A percentile compares a stretch with the other conserved stretches of the same genome.
phyloP scores from a whole-genome alignment of 2,329 filamentous ascomycete genomes.

The Trichoderma sp. region DNA sequence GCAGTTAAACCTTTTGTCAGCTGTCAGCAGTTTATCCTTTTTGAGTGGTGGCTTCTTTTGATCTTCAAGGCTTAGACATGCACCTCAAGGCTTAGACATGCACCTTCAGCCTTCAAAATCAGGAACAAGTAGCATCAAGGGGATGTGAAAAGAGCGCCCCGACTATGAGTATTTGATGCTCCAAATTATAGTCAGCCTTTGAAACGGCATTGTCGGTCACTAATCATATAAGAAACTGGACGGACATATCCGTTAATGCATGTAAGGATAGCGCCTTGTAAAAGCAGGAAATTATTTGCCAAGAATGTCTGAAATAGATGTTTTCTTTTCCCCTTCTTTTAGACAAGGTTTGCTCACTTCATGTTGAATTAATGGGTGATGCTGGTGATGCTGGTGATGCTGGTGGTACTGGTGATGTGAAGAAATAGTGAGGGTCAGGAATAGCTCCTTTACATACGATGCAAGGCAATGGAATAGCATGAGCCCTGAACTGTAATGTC shows the following conservation, averaged over 20 bases:
- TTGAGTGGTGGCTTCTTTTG: background rate
- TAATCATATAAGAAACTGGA: background rate
- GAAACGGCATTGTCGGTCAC: background rate
- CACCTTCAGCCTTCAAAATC: background rate
- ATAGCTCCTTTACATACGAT: fast-evolving
- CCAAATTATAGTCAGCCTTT: background rate
- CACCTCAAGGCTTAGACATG: too few species aligned
- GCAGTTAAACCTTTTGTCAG: background rate
- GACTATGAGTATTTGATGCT: background rate
- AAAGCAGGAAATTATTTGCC: background rate
- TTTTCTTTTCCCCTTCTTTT: too few species aligned
- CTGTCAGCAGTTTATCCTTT: conserved; percentile 5
- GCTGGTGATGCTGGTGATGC: too few species aligned
- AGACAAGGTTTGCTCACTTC: too few species aligned
- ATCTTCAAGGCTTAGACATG: background rate
- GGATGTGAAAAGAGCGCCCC: background rate
- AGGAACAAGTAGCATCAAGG: background rate
- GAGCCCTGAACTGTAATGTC: background rate
- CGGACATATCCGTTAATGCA: background rate
- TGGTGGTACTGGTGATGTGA: too few species aligned
- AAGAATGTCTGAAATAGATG: too few species aligned
- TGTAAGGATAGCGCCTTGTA: background rate
- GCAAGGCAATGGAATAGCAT: background rate
- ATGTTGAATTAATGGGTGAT: too few species aligned
- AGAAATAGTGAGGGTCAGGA: background rate